phyloP scores from a whole-genome alignment of 1,139 yeast species.

The Protomyces inouyei region DNA sequence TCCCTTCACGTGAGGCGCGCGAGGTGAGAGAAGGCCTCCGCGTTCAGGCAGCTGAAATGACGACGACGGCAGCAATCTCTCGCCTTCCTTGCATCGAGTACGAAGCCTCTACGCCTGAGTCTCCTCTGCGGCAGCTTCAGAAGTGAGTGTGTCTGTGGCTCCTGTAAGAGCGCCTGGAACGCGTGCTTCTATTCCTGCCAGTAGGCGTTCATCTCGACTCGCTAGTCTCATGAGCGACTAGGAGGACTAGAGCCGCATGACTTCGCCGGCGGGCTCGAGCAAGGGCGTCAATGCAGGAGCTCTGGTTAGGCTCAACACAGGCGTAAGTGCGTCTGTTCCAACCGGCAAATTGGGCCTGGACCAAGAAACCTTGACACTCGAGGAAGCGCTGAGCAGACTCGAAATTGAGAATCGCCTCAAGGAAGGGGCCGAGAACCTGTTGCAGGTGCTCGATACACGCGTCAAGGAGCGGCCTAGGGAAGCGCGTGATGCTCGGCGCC shows the following conservation, averaged over 20 bases:
- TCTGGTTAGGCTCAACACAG: neutral
- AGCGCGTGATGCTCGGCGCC: conserved; percentile 33
- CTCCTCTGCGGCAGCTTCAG: too few species aligned
- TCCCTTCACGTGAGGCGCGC: too few species aligned
- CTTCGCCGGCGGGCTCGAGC: neutral
- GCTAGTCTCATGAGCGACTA: too few species aligned
- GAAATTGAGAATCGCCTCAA: conserved; percentile 43
- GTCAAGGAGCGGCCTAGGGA: conserved; percentile 35
- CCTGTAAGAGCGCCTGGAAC: too few species aligned
- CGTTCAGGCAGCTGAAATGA: too few species aligned
- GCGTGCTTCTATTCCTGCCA: too few species aligned
- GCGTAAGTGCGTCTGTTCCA: neutral
- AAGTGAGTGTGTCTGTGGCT: too few species aligned
- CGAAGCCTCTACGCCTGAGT: too few species aligned
- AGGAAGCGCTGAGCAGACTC: conserved; percentile 33
- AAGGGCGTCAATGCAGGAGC: neutral
- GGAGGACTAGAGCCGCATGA: neutral
- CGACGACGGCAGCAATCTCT: too few species aligned
- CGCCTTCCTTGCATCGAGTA: too few species aligned
- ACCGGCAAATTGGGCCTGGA: neutral
- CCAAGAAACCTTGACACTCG: conserved; percentile 2
- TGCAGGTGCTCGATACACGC: conserved; percentile 37
- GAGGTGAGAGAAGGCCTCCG: too few species aligned
- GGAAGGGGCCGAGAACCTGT: conserved; percentile 44
- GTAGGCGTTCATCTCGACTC: too few species aligned